Evolutionary conservation across 306 rosid genomes (phyloP), one percentile per base, ranked within the genome.

Genomic region (Cucurbita ficifolia): DNA sequence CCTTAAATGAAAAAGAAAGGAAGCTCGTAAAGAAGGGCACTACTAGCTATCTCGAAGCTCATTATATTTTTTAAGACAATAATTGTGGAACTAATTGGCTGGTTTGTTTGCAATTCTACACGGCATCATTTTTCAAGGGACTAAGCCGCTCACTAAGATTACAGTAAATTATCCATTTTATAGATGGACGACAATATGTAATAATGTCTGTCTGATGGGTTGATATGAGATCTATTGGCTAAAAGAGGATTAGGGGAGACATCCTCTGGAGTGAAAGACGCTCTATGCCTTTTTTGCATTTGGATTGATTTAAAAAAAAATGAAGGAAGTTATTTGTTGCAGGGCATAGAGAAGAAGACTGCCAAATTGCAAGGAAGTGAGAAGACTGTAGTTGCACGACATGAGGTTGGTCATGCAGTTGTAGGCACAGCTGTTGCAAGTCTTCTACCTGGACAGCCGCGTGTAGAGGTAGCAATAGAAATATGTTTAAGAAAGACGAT

Each of bases 381-480:
- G 86, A 94, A 91, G 78, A 92, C 82, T 84, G 99, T 91, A 43
- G 99, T 94, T 80, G 99, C 99, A 59, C 89, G 99, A 29, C 99
- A 94, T 78, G 99, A 94, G 86, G 99, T 90, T 79, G 99, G 99
- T 74, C 99, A 94, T 86, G 99, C 99, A 36, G 96, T 94, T 53
- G 97, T 94, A 39, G 96, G 99, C 63, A 94, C 99, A 76, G 97
- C 99, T 48, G 94, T 94, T 80, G 97, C 97, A 48, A 89, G 73
- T 82, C 97, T 94, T 82, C 87, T 94, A 80, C 70, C 92, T 76
- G 97, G 96, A 79, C 99, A 94, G 79, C 95, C 99, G 63, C 95
- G 91, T 75, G 99, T 89, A 67, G 97, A 94, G 97, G 99, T 94
- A 79, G 80, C 36, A 59, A 43, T 45, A 11, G 29, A 56, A 22